These are phyloP conservation scores for Ophiostoma pallidulum DNA, from an alignment of 2,329 filamentous ascomycete genomes.

Conservation along the genomic window DNA sequence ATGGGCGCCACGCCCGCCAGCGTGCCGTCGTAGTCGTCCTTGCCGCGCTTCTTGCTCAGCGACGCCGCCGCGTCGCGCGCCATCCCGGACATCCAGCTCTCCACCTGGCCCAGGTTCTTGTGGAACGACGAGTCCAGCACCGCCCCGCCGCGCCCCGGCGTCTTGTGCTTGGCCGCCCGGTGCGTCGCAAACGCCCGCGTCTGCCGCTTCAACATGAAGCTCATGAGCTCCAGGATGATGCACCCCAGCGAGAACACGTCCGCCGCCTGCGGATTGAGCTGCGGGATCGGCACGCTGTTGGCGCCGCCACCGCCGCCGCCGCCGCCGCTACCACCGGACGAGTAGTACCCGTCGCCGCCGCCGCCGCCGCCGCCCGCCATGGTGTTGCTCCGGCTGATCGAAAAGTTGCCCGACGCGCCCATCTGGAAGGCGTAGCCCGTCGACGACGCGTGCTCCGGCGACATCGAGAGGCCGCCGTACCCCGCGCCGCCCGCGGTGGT, in stretches of 20 bases:
- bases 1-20: constrained; percentile 44
- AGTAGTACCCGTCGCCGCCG: constrained; percentile 13
- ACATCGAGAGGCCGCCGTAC: constrained; percentile 19
- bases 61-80: constrained; percentile 43
- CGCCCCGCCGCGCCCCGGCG: constrained; percentile 46
- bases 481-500: constrained; percentile 3
- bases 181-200: constrained; percentile 56
- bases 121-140: constrained; percentile 64
- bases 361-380: constrained; percentile 8
- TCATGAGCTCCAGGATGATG: constrained; percentile 62
- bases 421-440: background rate
- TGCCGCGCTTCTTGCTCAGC: constrained; percentile 21
- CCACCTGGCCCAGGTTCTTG: constrained; percentile 57
- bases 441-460: constrained; percentile 22
- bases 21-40: constrained; percentile 30
- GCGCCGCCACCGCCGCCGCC: constrained; percentile 14
- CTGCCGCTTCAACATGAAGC: constrained; percentile 59
- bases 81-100: constrained; percentile 56
- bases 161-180: constrained; percentile 56
- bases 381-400: constrained; percentile 26
- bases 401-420: constrained; percentile 25
- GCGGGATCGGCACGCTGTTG: constrained; percentile 28
- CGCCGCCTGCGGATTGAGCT: constrained; percentile 46
- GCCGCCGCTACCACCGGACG: constrained; percentile 9
- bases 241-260: constrained; percentile 68